Conservation (phyloP, 2,329 filamentous ascomycete genomes). For the Tolypocladium tropicale region DNA sequence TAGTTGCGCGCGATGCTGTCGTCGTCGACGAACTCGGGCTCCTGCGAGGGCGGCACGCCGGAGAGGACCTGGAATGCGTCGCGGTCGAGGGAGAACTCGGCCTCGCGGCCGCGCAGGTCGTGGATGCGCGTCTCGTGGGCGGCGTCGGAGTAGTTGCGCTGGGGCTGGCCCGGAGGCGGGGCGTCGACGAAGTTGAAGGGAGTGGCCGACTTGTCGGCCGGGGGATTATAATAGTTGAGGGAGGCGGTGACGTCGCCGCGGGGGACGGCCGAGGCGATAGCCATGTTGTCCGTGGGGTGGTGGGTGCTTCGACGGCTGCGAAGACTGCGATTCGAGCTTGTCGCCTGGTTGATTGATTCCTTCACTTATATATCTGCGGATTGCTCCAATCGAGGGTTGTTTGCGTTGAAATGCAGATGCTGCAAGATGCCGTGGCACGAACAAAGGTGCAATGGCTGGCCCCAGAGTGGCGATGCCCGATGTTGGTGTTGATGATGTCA, state of each 20-base stretch:
- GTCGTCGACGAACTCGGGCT: conserved; percentile 54
- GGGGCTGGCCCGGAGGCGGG: conserved; percentile 48
- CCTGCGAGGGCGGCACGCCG: conserved; percentile 40
- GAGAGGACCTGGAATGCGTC: conserved; percentile 64
- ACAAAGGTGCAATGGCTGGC: neutral
- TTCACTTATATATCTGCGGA: neutral
- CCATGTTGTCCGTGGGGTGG: conserved; percentile 20
- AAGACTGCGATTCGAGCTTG: neutral
- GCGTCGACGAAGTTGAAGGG: conserved; percentile 61
- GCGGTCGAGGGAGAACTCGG: conserved; percentile 54
- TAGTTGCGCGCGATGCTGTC: conserved; percentile 60
- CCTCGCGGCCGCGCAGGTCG: conserved; percentile 65
- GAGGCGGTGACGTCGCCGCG: conserved; percentile 50
- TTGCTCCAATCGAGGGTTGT: neutral
- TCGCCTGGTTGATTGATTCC: too few species aligned
- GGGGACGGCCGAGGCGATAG: conserved; percentile 30
- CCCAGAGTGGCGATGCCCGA: neutral
- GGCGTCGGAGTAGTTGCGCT: conserved; percentile 52
- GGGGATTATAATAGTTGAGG: conserved; percentile 57
- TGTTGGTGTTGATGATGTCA: neutral
- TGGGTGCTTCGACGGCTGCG: neutral
- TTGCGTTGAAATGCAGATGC: neutral
- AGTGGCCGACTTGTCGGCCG: conserved; percentile 40
- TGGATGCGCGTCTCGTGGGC: conserved; percentile 46
- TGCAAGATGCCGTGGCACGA: neutral